A percentile compares a stretch with the other conserved stretches of the same genome.
Evolutionary conservation across 176 grass and related monocot species (phyloP).

Genomic region (Leersia perrieri): DNA sequence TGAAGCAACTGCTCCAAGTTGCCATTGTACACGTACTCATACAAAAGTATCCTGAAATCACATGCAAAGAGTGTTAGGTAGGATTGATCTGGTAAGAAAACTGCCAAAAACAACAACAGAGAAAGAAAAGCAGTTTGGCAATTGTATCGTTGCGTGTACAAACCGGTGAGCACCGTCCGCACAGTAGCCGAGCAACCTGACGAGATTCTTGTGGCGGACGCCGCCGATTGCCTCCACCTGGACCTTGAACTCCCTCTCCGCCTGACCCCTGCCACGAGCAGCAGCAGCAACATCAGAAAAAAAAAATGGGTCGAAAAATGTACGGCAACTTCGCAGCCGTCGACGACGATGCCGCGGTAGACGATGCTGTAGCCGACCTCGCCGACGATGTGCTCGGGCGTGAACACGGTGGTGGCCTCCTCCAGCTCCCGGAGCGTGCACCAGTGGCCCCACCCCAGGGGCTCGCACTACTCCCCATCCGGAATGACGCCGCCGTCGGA

Average conservation of each 20-base stretch:
- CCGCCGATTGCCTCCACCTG: constrained; percentile 89
- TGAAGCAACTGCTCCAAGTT: constrained; percentile 96
- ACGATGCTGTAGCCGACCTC: constrained; percentile 94
- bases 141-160: constrained; percentile 17
- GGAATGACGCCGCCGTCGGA: constrained; percentile 28
- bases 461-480: constrained; percentile 57
- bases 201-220: constrained; percentile 96
- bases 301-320: background rate
- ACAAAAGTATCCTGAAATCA: constrained; percentile 79
- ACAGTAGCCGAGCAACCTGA: constrained; percentile 92
- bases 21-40: constrained; percentile 84
- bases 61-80: background rate
- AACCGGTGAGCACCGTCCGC: constrained; percentile 91
- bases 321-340: background rate
- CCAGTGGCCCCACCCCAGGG: constrained; percentile 90
- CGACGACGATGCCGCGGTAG: constrained; percentile 58
- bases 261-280: constrained; percentile 78
- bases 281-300: constrained; percentile 1
- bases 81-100: background rate
- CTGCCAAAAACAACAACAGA: background rate
- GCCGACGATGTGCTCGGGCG: constrained; percentile 88
- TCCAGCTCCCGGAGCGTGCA: constrained; percentile 89
- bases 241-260: constrained; percentile 98
- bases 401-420: constrained; percentile 62
- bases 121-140: background rate